Evolutionary conservation across 257 asterid species (phyloP).

Genomic region (Lantana camara): DNA sequence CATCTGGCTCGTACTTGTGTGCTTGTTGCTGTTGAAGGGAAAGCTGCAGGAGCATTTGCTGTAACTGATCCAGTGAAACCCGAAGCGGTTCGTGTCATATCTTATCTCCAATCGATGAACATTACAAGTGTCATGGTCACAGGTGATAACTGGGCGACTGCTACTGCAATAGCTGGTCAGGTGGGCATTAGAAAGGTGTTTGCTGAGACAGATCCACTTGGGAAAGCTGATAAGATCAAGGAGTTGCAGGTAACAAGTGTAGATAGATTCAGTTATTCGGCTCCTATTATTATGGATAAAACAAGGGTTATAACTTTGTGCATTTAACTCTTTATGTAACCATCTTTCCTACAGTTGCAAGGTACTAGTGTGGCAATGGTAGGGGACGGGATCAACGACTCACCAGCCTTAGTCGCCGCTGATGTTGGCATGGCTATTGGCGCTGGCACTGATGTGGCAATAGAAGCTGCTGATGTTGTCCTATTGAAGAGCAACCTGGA

Average conservation of each 20-base stretch:
- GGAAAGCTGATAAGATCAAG: slow-evolving; percentile 91
- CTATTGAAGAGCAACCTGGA: slow-evolving; percentile 86
- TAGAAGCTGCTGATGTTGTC: slow-evolving; percentile 93
- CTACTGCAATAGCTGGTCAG: slow-evolving; percentile 76
- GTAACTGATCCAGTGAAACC: slow-evolving; percentile 96
- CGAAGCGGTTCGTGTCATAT: slow-evolving; percentile 69
- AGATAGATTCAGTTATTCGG: not conserved
- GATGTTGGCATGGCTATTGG: slow-evolving; percentile 98
- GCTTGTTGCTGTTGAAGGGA: slow-evolving; percentile 74
- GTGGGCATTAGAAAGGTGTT: slow-evolving; percentile 85
- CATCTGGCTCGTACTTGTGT: slow-evolving; percentile 88
- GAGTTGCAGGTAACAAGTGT: slow-evolving; percentile 76
- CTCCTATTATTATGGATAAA: not conserved
- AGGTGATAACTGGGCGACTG: slow-evolving; percentile 99
- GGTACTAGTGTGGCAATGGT: slow-evolving; percentile 87
- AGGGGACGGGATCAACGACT: slow-evolving; percentile 93
- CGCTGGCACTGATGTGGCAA: slow-evolving; percentile 93
- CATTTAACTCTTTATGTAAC: too few relatives aligned
- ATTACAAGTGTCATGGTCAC: slow-evolving; percentile 93
- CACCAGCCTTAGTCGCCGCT: slow-evolving; percentile 91
- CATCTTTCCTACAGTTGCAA: slow-evolving; percentile 29
- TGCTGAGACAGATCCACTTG: slow-evolving; percentile 94
- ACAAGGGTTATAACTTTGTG: too few relatives aligned
- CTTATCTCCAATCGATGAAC: slow-evolving; percentile 74
- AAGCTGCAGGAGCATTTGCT: slow-evolving; percentile 82